Percentiles rank a stretch among this genome's conserved stretches.
phyloP scores from a whole-genome alignment of 2,329 filamentous ascomycete species.

The Lecanicillium sp. region DNA sequence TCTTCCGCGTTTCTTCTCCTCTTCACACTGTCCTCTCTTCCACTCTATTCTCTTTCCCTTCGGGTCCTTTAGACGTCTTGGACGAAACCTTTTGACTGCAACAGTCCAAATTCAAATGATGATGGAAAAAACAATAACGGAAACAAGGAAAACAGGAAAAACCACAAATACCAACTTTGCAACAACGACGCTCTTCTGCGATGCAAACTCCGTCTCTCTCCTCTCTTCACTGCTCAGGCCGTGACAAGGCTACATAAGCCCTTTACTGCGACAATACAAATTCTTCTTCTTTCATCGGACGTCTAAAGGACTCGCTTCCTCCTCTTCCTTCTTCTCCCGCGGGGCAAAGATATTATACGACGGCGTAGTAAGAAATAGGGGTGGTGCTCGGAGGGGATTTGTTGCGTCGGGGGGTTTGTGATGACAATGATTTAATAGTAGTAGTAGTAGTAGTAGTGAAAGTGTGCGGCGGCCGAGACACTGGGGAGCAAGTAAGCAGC shows the following conservation, averaged over 20 bases:
- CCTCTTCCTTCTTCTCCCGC: not conserved
- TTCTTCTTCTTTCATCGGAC: not conserved
- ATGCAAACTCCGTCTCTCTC: conserved; percentile 1
- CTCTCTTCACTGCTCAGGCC: no score
- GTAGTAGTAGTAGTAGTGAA: conserved; percentile 1
- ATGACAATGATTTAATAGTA: not conserved
- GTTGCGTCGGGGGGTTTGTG: not conserved
- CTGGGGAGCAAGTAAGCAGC: no score
- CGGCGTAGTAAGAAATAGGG: conserved; percentile 11
- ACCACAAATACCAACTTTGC: conserved; percentile 3
- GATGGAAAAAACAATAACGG: conserved; percentile 3
- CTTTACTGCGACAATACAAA: not conserved
- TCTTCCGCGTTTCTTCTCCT: not conserved
- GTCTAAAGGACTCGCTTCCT: not conserved
- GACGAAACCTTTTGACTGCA: not conserved
- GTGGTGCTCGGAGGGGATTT: not conserved
- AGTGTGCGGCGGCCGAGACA: not conserved
- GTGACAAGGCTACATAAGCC: no score
- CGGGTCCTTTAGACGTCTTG: not conserved
- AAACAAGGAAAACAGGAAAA: not conserved
- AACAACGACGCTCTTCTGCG: conserved; percentile 5
- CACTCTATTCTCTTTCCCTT: not conserved
- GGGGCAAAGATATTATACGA: conserved; percentile 12
- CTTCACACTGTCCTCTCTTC: not conserved
- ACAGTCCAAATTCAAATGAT: conserved; percentile 3